Percentiles rank a stretch among this genome's conserved stretches.
phyloP scores from a whole-genome alignment of 2,329 filamentous ascomycete species.

The Pseudogymnoascus sp. region DNA sequence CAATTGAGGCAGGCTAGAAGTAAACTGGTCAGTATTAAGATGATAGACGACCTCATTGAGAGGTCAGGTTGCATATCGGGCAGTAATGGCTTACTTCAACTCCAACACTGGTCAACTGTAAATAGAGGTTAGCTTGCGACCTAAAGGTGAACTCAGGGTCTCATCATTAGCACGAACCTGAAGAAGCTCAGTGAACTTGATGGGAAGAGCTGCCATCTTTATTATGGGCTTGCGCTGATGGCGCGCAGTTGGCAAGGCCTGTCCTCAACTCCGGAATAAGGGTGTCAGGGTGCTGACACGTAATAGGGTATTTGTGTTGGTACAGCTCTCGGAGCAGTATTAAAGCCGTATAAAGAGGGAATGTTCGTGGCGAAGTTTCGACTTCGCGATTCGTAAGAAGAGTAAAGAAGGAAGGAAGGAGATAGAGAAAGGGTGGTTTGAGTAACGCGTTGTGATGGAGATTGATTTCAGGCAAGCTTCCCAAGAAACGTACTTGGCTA shows the following conservation, averaged over 20 bases:
- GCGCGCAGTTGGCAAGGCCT: conserved; percentile 8
- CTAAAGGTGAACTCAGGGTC: background rate
- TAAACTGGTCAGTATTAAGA: conserved; percentile 23
- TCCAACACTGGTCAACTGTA: conserved; percentile 42
- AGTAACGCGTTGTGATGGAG: conserved; percentile 6
- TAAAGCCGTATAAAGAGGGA: conserved; percentile 1
- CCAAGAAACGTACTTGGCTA: conserved; percentile 6
- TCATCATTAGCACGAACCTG: conserved; percentile 66
- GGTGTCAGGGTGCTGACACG: conserved; percentile 9
- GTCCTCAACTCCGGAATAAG: conserved; percentile 8
- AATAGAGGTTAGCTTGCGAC: conserved; percentile 21
- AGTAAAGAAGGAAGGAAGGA: conserved; percentile 7
- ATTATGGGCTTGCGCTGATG: conserved; percentile 12
- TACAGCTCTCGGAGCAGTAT: conserved; percentile 5
- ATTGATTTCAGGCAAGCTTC: conserved; percentile 6
- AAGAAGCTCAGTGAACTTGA: conserved; percentile 88
- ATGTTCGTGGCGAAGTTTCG: background rate
- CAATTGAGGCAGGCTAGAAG: conserved; percentile 60
- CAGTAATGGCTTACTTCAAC: conserved; percentile 40
- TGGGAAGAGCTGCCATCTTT: conserved; percentile 55
- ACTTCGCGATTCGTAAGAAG: conserved; percentile 4
- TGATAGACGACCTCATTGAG: conserved; percentile 1
- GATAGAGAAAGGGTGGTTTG: background rate
- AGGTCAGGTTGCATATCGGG: conserved; percentile 1
- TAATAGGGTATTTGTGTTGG: conserved; percentile 7